Evolutionary conservation across 352 stramenopile genomes (phyloP), one percentile per base, ranked within the genome.

Genomic region (Globisporangium apiculatum): DNA sequence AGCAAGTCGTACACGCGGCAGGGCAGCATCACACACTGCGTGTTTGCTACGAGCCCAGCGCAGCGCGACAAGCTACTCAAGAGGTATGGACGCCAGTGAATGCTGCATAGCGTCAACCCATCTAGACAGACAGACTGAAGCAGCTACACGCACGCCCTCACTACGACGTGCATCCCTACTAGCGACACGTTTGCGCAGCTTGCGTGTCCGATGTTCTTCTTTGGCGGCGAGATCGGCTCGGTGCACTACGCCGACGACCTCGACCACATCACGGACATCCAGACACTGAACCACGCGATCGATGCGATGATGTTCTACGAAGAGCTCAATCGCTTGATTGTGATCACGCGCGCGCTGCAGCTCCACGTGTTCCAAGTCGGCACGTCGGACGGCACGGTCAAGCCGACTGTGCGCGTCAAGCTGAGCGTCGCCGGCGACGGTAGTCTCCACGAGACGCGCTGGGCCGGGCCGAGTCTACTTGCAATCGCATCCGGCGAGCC

Each of bases 211-310:
- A 76, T 88, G 36, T 98, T 98, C 62, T 98, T 98, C 65, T 95
- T 97, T 55, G 91, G 87, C n/a, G 91, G 87, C n/a, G 86, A 97
- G 55, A 73, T 79, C 18, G 94, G 93, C 2, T 83, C 81, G 15
- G 80, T 98, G 6, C 86, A 93, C 70, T 96, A 96, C 57, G 87
- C 87, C 0, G 91, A 98, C 64, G 93, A 98, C 55, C 63, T 97
- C 7, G 92, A 92, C 1, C 87, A 97, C 63, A 95, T 95, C 56
- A 89, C 86, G 14, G 85, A 97, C 45, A 84, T 98, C 31, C 86
- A 97, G 51, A 73, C 83, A 43, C 67, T 89, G 45, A 89, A 88
- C 61, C 83, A 94, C 35, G 72, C 82, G 15, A 90, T 98, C 47
- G 90, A 97, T 57, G 72, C 73, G 31, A 92, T 98, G 77, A 74